These are phyloP conservation scores for Albugo laibachii DNA, from an alignment of 352 stramenopile genomes.

Conservation along the genomic window DNA sequence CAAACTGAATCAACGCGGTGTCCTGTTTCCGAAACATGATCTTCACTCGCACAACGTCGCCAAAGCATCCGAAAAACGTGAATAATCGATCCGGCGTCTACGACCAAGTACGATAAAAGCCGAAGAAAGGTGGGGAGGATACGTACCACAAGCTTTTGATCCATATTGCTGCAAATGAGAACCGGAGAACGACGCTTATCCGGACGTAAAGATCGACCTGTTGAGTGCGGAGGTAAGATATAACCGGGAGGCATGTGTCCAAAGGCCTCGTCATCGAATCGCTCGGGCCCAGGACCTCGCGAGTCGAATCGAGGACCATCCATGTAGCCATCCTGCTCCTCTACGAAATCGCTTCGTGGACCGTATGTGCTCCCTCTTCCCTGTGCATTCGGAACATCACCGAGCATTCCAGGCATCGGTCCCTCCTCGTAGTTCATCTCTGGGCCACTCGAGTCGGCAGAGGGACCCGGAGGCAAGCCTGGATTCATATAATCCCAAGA, in stretches of 20 bases:
- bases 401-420: background rate
- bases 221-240: conserved; percentile 19
- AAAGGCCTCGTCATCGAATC: conserved; percentile 1
- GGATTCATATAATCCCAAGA: conserved; percentile 61
- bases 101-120: background rate
- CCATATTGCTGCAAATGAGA: conserved; percentile 73
- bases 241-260: conserved; percentile 12
- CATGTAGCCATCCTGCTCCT: background rate
- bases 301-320: conserved; percentile 8
- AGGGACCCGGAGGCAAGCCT: conserved; percentile 26
- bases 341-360: too few species aligned
- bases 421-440: background rate
- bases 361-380: background rate
- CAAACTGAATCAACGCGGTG: conserved; percentile 64
- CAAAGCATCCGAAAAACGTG: conserved; percentile 70
- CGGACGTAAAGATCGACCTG: conserved; percentile 26
- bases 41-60: conserved; percentile 64
- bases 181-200: conserved; percentile 36
- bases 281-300: conserved; percentile 7
- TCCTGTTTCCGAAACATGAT: conserved; percentile 77
- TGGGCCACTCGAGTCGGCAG: background rate
- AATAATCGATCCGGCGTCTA: conserved; percentile 49
- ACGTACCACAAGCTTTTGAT: conserved; percentile 9
- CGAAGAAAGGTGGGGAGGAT: background rate
- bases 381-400: background rate